Conservation (phyloP, 148 eudicot genomes). For the Diospyros lotus region DNA sequence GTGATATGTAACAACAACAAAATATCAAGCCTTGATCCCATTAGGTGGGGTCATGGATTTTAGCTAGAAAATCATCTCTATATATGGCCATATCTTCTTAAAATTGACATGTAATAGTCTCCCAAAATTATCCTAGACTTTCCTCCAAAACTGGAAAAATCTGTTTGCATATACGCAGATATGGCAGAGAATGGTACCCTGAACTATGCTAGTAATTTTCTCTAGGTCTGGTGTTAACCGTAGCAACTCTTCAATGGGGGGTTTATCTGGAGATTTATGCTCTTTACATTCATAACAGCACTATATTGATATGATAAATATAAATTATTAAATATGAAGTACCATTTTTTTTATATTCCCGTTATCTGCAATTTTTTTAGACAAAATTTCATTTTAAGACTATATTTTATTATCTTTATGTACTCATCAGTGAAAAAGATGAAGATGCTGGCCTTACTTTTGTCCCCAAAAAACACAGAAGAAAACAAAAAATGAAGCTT, state of each 20-base stretch:
- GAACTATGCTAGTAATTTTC: not conserved
- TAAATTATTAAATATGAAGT: not conserved
- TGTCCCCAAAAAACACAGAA: too few species aligned
- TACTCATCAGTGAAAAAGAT: not conserved
- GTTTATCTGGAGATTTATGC: not conserved
- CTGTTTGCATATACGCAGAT: too few species aligned
- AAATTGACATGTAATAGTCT: too few species aligned
- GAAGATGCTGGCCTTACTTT: not conserved
- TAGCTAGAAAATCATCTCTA: too few species aligned
- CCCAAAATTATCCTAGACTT: too few species aligned
- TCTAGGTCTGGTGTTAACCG: not conserved
- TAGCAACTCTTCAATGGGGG: not conserved
- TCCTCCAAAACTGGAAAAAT: too few species aligned
- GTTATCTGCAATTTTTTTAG: not conserved
- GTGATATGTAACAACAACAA: too few species aligned
- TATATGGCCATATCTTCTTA: too few species aligned
- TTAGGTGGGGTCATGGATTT: too few species aligned
- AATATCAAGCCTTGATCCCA: too few species aligned
- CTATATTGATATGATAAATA: not conserved
- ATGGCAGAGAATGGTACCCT: not conserved
- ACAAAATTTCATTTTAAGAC: not conserved
- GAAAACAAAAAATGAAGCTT: too few species aligned
- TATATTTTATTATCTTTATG: not conserved
- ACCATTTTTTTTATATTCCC: not conserved
- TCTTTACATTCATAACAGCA: not conserved